Evolutionary conservation across 805 yeast species (phyloP), one percentile per base, ranked within the genome.

Genomic region (Lipomyces japonicus): DNA sequence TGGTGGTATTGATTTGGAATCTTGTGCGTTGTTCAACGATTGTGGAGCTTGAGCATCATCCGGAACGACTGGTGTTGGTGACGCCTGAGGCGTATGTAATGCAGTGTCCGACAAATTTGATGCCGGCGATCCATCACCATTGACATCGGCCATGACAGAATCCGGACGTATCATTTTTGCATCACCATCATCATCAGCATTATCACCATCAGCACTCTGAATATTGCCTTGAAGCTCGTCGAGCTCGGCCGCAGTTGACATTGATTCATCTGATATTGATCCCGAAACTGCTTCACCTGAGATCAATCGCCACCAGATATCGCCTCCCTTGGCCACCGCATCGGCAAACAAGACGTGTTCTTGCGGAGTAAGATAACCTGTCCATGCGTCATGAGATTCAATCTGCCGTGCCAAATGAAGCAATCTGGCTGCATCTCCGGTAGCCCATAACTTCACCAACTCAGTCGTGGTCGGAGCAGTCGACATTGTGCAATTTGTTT

Each of bases 271-370:
- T 2, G 41, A 40, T 16, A 25, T 39, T 16, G 30, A 39, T 25
- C 16, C n/a, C 22, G 39, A 18, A 1, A 39, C 58, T n/a, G 36
- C 38, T 2, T 43, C 4, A 9, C 53, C 39, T 9, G 57, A 50
- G 19, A 59, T 50, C 46, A 71, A 67, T 45, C 46, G 56, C 12
- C 48, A 41, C 74, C 74, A 71, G 12, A 60, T 50, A 18, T 58
- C 61, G 16, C 57, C 65, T 24, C 67, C 68, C 19, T 50, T 54
- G 5, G 53, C 51, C 38, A 71, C 44, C 1, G 68, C 72, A 26
- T 55, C 50, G 36, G 56, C 58, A 41, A 70, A 68, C 22, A 71
- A 46, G 26, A 61, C 63, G 46, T 71, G 73, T 51, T 72, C 75
- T 34, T 61, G 65, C 6, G 63, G 59, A 18, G 68, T 60, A 32